Percentiles rank a stretch among this genome's conserved stretches.
Evolutionary conservation across 805 yeast species (phyloP).

Genomic region (Tetrapisispora phaffii): DNA sequence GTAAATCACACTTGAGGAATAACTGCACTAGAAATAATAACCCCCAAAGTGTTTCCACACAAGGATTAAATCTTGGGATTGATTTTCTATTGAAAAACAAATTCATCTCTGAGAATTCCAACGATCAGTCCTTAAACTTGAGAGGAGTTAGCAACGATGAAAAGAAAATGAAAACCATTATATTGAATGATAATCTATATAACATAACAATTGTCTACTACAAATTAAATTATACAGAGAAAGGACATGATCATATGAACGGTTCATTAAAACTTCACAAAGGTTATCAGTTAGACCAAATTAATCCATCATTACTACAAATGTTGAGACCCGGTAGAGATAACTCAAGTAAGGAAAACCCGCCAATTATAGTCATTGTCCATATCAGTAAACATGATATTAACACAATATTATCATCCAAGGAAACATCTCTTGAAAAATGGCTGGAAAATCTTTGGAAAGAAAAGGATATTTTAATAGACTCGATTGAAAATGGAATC

Average conservation of each 20-base stretch:
- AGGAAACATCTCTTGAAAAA: constrained; percentile 48
- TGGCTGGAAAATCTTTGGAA: constrained; percentile 73
- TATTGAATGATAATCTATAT: constrained; percentile 16
- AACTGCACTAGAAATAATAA: background rate
- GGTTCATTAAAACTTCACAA: constrained; percentile 14
- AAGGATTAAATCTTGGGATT: background rate
- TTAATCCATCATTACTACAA: constrained; percentile 26
- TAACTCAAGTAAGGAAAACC: background rate
- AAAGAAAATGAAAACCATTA: background rate
- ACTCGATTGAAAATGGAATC: constrained; percentile 31
- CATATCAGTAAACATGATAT: constrained; percentile 35
- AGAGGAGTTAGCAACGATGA: background rate
- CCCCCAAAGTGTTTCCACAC: background rate
- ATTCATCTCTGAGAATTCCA: background rate
- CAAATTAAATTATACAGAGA: constrained; percentile 19
- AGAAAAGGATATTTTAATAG: constrained; percentile 49
- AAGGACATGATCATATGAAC: constrained; percentile 16
- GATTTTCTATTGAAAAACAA: background rate
- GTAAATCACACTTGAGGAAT: background rate
- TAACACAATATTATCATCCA: constrained; percentile 40
- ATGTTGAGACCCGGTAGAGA: constrained; percentile 12
- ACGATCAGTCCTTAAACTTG: background rate
- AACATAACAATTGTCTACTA: constrained; percentile 34
- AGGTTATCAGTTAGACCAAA: constrained; percentile 25
- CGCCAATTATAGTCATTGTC: constrained; percentile 34